A percentile compares a stretch with the other conserved stretches of the same genome.
These are phyloP conservation scores for Cladobotryum protrusum DNA, from an alignment of 2,329 filamentous ascomycete genomes.

Conservation along the genomic window DNA sequence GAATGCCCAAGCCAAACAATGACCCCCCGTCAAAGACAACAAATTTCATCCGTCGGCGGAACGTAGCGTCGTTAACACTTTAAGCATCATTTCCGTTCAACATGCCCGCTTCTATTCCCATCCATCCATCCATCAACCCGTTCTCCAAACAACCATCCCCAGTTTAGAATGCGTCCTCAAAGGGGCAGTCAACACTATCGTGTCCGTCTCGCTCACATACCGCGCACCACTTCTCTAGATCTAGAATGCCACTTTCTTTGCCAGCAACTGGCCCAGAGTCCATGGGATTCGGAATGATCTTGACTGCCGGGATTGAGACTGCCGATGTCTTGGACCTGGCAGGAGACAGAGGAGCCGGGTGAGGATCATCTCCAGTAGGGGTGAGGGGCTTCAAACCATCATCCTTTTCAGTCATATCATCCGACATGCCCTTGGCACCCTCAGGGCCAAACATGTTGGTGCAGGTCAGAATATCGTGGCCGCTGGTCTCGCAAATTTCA, in stretches of 20 bases:
- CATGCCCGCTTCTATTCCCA: conserved; percentile 1
- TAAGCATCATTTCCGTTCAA: conserved; percentile 9
- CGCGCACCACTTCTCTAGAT: conserved; percentile 91
- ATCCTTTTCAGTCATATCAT: conserved; percentile 29
- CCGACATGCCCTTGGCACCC: conserved; percentile 27
- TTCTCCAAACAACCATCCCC: too few relatives aligned
- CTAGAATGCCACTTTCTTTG: conserved; percentile 70
- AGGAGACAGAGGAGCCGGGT: conserved; percentile 51
- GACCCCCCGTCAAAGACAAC: conserved; percentile 16
- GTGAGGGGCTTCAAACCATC: conserved; percentile 35
- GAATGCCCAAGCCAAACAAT: conserved; percentile 24
- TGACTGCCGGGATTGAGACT: conserved; percentile 33
- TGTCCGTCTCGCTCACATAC: conserved; percentile 94
- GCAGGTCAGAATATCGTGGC: conserved; percentile 92
- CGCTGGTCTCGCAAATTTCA: conserved; percentile 87
- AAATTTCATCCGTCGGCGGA: conserved; percentile 11
- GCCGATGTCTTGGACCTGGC: conserved; percentile 39
- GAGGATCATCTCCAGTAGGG: conserved; percentile 38
- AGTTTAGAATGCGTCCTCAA: conserved; percentile 69
- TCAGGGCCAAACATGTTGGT: conserved; percentile 73
- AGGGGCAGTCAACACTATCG: conserved; percentile 89
- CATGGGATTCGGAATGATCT: conserved; percentile 54
- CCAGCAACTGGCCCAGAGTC: conserved; percentile 66
- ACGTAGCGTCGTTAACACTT: conserved; percentile 15
- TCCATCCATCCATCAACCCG: background rate